Evolutionary conservation across 768 basidiomycete genomes (phyloP), one percentile per base, ranked within the genome.

Genomic region (Panus rudis): DNA sequence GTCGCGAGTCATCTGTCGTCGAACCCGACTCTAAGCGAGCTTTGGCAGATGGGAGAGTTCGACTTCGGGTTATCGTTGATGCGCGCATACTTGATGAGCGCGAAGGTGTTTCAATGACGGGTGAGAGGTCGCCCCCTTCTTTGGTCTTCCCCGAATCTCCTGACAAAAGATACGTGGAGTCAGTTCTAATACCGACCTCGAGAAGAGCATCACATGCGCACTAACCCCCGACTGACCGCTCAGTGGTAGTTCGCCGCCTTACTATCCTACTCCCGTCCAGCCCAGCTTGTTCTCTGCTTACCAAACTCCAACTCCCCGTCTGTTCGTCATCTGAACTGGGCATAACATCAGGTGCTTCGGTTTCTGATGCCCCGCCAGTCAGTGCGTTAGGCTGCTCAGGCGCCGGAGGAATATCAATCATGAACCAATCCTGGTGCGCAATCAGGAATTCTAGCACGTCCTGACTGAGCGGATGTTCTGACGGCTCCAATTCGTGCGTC

Each of bases 401-500:
- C 2, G 87, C 84, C 2, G 85, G 79, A 5, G 87, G 78, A 31
- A 88, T 84, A 53, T 88, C 92, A 39, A 96, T 66, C 73, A 94
- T 76, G 63, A 99, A 99, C 76, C 84, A 84, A 56, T 94, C 92
- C 59, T 97, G 93, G 50, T 97, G 84, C n/a, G 79, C 84, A 52
- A 99, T 96, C 41, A 99, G 71, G 61, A 96, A 97, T 60, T 97
- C 92, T 39, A 99, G 74, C 22, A 98, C 93, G 44, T 73, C 71
- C 63, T 96, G 94, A 50, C 85, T 91, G 6, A 91, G 74, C 7
- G 79, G 76, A 64, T 97, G 92, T 57, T 94, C 91, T 35, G 75
- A 66, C 1, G 92, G 92, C 5, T 77, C 78, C 70, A 93, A 78
- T 55, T 91, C 88, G 57, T 97, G 92, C 19, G 72, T 64, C 2